These are phyloP conservation scores for Tetramitus jugosus DNA, from an alignment of 208 protist genomes.

Conservation along the genomic window DNA sequence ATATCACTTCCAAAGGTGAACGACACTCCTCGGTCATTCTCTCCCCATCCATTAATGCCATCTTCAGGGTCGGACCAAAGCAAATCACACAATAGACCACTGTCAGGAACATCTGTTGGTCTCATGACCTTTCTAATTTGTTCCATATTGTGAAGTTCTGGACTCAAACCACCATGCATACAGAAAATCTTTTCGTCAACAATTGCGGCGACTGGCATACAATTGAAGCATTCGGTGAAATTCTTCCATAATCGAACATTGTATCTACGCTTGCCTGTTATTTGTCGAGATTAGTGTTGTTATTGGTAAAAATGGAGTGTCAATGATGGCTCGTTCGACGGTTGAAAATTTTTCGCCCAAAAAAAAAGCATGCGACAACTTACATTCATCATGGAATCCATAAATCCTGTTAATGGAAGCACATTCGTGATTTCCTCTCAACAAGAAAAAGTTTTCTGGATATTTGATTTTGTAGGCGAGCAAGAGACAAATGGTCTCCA, in stretches of 20 bases:
- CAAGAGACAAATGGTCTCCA: conserved; percentile 95
- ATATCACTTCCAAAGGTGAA: conserved; percentile 96
- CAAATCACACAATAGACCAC: conserved; percentile 96
- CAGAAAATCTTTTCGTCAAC: conserved; percentile 99
- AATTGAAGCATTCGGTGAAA: conserved; percentile 99
- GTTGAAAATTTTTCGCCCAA: too few relatives aligned
- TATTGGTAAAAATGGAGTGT: too few relatives aligned
- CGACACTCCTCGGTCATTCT: conserved; percentile 79
- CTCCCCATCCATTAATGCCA: conserved; percentile 66
- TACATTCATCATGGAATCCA: conserved; percentile 99
- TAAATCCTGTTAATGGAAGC: conserved; percentile 99
- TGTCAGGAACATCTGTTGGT: conserved; percentile 96
- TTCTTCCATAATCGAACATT: conserved; percentile 95
- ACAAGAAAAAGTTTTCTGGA: conserved; percentile 98
- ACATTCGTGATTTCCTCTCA: conserved; percentile 98
- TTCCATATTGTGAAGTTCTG: conserved; percentile 83
- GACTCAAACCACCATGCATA: conserved; percentile 95
- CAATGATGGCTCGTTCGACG: too few relatives aligned
- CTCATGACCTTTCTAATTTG: conserved; percentile 85
- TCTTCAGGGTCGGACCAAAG: conserved; percentile 99
- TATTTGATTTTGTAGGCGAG: conserved; percentile 98
- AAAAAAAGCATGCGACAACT: too few relatives aligned
- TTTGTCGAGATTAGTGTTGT: background rate
- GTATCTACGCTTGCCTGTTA: conserved; percentile 50
- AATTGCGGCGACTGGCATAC: conserved; percentile 94